These are phyloP conservation scores for Suillus cothurnatus DNA, from an alignment of 768 basidiomycete genomes.

Conservation along the genomic window DNA sequence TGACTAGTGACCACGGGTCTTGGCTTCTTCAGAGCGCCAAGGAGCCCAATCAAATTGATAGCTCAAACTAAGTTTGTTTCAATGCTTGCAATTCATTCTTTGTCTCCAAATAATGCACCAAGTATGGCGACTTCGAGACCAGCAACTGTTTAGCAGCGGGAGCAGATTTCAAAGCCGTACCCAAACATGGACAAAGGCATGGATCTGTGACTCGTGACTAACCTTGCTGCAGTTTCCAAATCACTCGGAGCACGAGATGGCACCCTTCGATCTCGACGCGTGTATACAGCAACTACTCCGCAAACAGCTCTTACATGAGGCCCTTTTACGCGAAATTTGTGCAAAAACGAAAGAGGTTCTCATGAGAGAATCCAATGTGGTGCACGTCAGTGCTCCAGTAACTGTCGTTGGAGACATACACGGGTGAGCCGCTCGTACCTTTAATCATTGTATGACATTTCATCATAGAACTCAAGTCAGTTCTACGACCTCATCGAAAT, in stretches of 20 bases:
- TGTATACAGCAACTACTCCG: conserved; percentile 89
- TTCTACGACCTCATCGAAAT: conserved; percentile 99
- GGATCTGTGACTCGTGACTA: conserved; percentile 3
- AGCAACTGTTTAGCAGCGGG: too few species aligned
- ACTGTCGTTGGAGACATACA: conserved; percentile 99
- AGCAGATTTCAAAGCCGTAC: conserved; percentile 3
- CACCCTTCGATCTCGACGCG: conserved; percentile 92
- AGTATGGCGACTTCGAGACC: neutral
- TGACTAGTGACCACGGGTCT: neutral
- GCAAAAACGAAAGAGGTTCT: conserved; percentile 99
- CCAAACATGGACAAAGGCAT: conserved; percentile 40
- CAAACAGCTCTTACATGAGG: conserved; percentile 94
- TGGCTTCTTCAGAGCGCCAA: conserved; percentile 1
- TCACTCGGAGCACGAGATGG: conserved; percentile 18
- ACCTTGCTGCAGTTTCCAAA: neutral
- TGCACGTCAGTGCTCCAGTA: conserved; percentile 94
- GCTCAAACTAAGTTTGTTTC: conserved; percentile 3
- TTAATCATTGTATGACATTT: conserved; percentile 23
- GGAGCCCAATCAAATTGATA: neutral
- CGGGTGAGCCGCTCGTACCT: conserved; percentile 64
- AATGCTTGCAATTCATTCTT: neutral
- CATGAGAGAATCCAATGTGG: conserved; percentile 98
- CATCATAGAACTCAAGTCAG: conserved; percentile 64
- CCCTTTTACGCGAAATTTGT: conserved; percentile 95
- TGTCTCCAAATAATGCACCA: neutral